Evolutionary conservation across 257 asterid species (phyloP), one percentile per base, ranked within the genome.

Genomic region (Rauvolfia tetraphylla): DNA sequence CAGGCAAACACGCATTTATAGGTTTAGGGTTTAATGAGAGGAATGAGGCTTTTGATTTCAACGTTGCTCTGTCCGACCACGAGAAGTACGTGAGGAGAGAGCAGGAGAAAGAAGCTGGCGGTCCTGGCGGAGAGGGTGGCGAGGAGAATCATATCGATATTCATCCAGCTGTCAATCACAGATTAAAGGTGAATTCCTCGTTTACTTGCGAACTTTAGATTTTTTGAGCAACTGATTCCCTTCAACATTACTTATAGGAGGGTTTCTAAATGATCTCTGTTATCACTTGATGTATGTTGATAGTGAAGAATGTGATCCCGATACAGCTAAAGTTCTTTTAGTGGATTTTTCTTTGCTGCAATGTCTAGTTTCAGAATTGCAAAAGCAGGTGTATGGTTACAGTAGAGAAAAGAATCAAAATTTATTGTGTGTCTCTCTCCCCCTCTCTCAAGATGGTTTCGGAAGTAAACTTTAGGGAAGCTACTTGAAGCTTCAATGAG

Each of bases 11-110:
- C 85, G 99, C 99, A 13, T 92, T 95, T 25, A 80, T 92, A 36
- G 99, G 99, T 46, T 72, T 95, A 57, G 98, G 99, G 80, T 95
- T 95, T 79, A 82, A 78, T 71, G 98, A 95, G 89, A 83, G 96
- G 83, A 95, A 95, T n/a, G 99, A 92, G 88, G 98, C 97, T 13
- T 92, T 94, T 62, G 98, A 94, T 90, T 94, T 94, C 76, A 94
- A 94, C 71, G 97, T 92, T 23, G 97, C 97, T 4, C 73, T 94
- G 75, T 90, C 97, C 54, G 97, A 94, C 90, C 96, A 90, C 69
- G 98, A 94, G 42, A 94, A 94, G 90, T 89, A 92, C n/a, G 91
- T 89, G 20, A 89, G 85, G 92, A 84, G 97, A 75, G 98, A 90
- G 73, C 83, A 79, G 39, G 97, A 90, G 27, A 92, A 86, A 86